Evolutionary conservation across 306 rosid genomes (phyloP).

Genomic region (Sophora flavescens): DNA sequence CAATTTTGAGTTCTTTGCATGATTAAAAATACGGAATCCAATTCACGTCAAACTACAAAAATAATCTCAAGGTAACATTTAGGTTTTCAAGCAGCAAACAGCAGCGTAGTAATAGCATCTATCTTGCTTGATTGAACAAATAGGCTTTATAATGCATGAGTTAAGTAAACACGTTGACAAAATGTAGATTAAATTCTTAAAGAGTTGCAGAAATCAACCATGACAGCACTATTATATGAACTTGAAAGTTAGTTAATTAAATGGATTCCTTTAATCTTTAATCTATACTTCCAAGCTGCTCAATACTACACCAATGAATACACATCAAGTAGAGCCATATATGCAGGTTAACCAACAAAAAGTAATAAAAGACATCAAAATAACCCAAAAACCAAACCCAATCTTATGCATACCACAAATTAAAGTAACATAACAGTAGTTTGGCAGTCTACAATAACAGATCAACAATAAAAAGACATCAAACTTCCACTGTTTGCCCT

Average conservation of each 20-base stretch:
- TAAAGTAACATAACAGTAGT: constrained; percentile 1
- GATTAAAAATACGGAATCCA: neutral
- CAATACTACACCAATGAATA: constrained; percentile 6
- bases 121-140: constrained; percentile 18
- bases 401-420: neutral
- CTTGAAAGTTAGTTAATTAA: constrained; percentile 9
- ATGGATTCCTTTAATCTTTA: constrained; percentile 16
- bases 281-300: constrained; percentile 19
- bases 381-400: neutral
- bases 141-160: neutral
- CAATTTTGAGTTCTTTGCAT: constrained; percentile 15
- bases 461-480: constrained; percentile 14
- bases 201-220: constrained; percentile 3
- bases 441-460: constrained; percentile 25
- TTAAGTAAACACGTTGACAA: neutral
- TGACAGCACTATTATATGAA: neutral
- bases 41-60: constrained; percentile 14
- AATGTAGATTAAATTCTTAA: neutral
- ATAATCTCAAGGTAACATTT: neutral
- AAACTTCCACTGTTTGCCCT: constrained; percentile 29
- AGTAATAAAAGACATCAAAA: neutral
- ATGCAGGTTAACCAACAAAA: constrained; percentile 2
- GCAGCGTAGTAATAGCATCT: constrained; percentile 21
- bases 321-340: constrained; percentile 11
- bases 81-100: constrained; percentile 38